Base-by-base conservation (phyloP, 2,329 filamentous ascomycete genomes). In the Fusarium transvaalense region DNA sequence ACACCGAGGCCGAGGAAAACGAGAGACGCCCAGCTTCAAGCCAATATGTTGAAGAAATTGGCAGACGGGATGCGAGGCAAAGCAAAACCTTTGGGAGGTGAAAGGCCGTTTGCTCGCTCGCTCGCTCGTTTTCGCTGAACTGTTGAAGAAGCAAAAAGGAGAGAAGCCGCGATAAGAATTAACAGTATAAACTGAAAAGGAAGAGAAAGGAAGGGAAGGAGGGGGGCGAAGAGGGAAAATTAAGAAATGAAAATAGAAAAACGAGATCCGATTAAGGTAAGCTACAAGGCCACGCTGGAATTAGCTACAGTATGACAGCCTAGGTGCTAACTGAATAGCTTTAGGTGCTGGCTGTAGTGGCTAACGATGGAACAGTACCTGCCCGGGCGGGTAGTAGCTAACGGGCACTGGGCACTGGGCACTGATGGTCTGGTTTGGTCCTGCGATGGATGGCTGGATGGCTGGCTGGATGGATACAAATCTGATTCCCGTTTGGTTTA, bases 11-110 rank as follows among this genome's bases (percentile, higher is more conserved):
- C 12, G 37, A 31, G 35, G 23, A 19, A 43, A 46, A 25, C 38
- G 47, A 39, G 35, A 38, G 47, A 17, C 35, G 47, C 32, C 47
- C 47, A 50, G 46, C 41, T 43, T 12, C 15, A 23, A 50, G 23
- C 47, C 47, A 51, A 38, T 37, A 19, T 55, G 52, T 66, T 66
- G 63, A 66, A 65, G 31, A 23, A 8, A n/a, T 17, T 42, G 50
- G 55, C 45, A 65, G n/a, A 50, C 48, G 35, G 25, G 35, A 38
- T 52, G 43, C 51, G 61, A 17, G 34, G 23, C 31, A 35, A 55
- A 34, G 51, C 51, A 35, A 47, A 55, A 32, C 41, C 47, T 39
- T 29, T 27, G n/a, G 46, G n/a, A 7, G 13, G 6, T 7, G 9
- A 27, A n/a, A 55, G 51, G n/a, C n/a, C n/a, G n/a, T n/a, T n/a